Conservation (phyloP, 768 basidiomycete genomes). For the Lentinula guzmanii region DNA sequence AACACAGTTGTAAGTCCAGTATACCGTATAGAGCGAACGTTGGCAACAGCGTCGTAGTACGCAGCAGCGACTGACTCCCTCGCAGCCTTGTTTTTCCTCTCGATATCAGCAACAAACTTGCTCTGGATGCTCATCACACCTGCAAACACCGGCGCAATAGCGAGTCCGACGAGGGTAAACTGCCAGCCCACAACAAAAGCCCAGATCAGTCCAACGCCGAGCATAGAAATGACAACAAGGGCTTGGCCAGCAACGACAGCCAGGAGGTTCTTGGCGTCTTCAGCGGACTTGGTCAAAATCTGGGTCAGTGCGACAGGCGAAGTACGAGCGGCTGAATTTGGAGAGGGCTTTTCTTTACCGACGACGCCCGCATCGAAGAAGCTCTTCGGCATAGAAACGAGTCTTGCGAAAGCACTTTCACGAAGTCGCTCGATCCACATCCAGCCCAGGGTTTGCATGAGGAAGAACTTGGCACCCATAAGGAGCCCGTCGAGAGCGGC, state of each 20-base stretch:
- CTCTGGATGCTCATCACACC: slow-evolving; percentile 71
- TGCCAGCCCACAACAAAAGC: slow-evolving; percentile 88
- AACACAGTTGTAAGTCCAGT: slow-evolving; percentile 82
- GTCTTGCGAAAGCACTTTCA: slow-evolving; percentile 40
- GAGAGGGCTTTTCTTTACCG: background rate
- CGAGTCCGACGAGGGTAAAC: slow-evolving; percentile 84
- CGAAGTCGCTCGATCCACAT: slow-evolving; percentile 72
- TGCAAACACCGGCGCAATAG: slow-evolving; percentile 80
- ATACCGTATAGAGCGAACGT: slow-evolving; percentile 80
- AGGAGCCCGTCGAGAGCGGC: slow-evolving; percentile 74
- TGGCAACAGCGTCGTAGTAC: slow-evolving; percentile 85
- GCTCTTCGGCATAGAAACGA: slow-evolving; percentile 76
- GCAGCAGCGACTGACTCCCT: slow-evolving; percentile 78
- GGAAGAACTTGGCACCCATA: slow-evolving; percentile 69
- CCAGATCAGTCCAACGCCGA: slow-evolving; percentile 82
- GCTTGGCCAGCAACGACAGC: slow-evolving; percentile 66
- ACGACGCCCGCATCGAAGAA: slow-evolving; percentile 62
- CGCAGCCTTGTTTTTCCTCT: slow-evolving; percentile 78
- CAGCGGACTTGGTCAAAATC: slow-evolving; percentile 79
- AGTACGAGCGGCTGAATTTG: slow-evolving; percentile 31
- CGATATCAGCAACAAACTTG: slow-evolving; percentile 61
- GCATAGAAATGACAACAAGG: slow-evolving; percentile 74
- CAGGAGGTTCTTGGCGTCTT: slow-evolving; percentile 79
- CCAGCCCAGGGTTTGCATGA: slow-evolving; percentile 73
- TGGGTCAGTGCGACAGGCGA: slow-evolving; percentile 48